Conservation (phyloP, 106 monocot species). For the Platanthera zijinensis region DNA sequence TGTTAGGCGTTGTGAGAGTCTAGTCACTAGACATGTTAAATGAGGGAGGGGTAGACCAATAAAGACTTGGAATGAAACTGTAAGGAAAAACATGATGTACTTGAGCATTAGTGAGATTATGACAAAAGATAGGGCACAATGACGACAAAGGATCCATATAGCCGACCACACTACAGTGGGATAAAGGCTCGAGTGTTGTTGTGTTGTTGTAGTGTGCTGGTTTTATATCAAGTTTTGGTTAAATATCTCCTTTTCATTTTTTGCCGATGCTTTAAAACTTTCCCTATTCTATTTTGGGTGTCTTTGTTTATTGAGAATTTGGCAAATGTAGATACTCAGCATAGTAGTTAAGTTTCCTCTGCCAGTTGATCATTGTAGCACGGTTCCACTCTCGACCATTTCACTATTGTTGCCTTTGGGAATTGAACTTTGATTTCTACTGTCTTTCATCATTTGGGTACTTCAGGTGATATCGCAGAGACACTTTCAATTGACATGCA, state of each 20-base stretch:
- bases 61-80: too few species aligned
- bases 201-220: background rate
- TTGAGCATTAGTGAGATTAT: too few species aligned
- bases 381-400: background rate
- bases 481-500: conserved; percentile 79
- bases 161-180: too few species aligned
- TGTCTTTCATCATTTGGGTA: conserved; percentile 1
- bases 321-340: background rate
- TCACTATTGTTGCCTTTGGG: background rate
- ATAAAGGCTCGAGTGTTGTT: too few species aligned
- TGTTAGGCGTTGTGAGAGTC: too few species aligned
- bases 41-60: too few species aligned
- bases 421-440: background rate
- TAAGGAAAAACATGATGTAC: too few species aligned
- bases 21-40: too few species aligned
- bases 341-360: background rate
- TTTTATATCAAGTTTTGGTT: background rate
- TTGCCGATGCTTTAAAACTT: background rate
- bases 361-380: background rate
- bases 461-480: conserved; percentile 72
- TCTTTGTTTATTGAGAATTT: background rate
- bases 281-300: background rate
- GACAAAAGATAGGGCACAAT: too few species aligned
- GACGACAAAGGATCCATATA: too few species aligned
- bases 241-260: background rate